Percentiles rank a stretch among this genome's conserved stretches.
Conservation (phyloP, 208 protist species). For the Trypanosoma melophagium region DNA sequence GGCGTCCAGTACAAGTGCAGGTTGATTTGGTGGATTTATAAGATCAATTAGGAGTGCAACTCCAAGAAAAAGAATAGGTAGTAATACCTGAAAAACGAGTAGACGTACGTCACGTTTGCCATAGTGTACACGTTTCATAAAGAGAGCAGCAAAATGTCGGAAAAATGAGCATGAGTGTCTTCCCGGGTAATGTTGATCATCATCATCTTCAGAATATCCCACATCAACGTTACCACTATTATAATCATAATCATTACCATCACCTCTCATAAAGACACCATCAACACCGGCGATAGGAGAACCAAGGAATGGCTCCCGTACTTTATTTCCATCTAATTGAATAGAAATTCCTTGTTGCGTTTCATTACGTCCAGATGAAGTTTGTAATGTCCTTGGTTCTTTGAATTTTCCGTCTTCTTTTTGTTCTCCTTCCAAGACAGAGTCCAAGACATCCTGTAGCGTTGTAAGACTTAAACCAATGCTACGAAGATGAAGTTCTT, state of each 20-base stretch:
- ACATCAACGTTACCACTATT: background rate
- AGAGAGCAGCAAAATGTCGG: conserved; percentile 68
- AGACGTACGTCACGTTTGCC: conserved; percentile 71
- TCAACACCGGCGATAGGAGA: background rate
- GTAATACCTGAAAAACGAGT: conserved; percentile 71
- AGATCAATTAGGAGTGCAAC: conserved; percentile 74
- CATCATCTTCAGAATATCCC: background rate
- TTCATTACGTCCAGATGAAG: background rate
- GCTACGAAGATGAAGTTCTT: conserved; percentile 47
- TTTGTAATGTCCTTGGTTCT: background rate
- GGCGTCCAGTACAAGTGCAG: conserved; percentile 57
- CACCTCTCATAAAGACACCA: background rate
- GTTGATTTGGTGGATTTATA: conserved; percentile 52
- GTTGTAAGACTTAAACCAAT: conserved; percentile 74
- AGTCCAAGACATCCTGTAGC: conserved; percentile 84
- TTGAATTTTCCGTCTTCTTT: background rate
- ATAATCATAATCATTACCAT: background rate
- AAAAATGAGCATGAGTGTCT: conserved; percentile 31
- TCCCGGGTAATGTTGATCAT: background rate
- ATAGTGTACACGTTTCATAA: conserved; percentile 78
- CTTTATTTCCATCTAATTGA: background rate
- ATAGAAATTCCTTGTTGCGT: conserved; percentile 16
- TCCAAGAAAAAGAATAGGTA: conserved; percentile 72
- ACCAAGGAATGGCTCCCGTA: background rate
- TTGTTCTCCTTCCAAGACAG: conserved; percentile 30